Evolutionary conservation across 345 rosid species (phyloP).

Genomic region (Mercurialis annua): DNA sequence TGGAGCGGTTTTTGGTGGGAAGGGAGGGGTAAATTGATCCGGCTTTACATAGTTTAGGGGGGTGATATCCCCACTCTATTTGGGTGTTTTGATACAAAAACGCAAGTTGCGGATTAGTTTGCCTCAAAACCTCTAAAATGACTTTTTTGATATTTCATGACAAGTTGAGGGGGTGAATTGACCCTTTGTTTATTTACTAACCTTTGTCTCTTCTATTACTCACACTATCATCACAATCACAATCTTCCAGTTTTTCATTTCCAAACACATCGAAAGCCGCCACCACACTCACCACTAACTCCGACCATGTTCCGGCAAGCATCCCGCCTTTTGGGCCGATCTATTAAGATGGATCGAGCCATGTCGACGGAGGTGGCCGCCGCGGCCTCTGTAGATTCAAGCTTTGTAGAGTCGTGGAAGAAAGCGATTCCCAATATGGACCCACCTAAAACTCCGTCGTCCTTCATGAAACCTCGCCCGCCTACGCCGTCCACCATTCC

Average conservation of each 20-base stretch:
- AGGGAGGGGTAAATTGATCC: no score
- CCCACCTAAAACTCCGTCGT: conserved; percentile 72
- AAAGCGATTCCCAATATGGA: conserved; percentile 66
- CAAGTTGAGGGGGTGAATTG: no score
- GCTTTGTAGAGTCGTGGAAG: conserved; percentile 64
- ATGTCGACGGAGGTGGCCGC: conserved; percentile 56
- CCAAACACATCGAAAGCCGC: neutral
- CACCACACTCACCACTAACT: neutral
- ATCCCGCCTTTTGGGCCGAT: conserved; percentile 16
- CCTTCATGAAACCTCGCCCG: conserved; percentile 62
- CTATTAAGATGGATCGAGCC: conserved; percentile 28
- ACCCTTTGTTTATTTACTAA: no score
- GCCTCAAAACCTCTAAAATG: no score
- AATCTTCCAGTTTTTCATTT: neutral
- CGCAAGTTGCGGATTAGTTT: no score
- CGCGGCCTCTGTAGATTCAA: conserved; percentile 38
- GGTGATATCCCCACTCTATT: no score
- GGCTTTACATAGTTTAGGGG: no score
- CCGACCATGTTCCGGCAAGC: conserved; percentile 21
- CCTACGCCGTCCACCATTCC: conserved; percentile 60
- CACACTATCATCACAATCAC: no score
- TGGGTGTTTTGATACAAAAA: no score
- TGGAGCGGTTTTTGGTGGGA: no score
- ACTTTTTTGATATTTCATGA: no score
- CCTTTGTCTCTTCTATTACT: no score